Evolutionary conservation across 176 grass and related monocot species (phyloP), one percentile per base, ranked within the genome.

Genomic region (Metroxylon sagu): DNA sequence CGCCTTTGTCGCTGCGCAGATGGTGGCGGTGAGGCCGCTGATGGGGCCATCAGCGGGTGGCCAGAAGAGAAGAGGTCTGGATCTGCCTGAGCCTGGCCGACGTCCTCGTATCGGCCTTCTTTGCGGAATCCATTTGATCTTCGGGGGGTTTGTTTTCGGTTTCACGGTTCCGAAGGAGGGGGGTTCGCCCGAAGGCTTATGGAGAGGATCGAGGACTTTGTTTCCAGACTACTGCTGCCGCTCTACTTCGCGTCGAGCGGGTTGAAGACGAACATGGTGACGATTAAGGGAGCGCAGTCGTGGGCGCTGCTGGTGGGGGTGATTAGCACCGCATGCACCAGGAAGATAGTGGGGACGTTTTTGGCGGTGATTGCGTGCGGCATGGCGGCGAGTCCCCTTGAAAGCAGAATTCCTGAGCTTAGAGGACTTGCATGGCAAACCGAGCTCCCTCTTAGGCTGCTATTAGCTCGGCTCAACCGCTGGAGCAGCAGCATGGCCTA

Each of bases 91-190:
- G 83, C 3, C 74, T 95, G 0, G 82, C 70, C 0, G 90, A 82
- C 0, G 85, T 89, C 0, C 58, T 95, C 0, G 72, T 76, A 0
- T 89, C 85, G 0, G 90, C 79, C 0, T 72, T 95, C 12, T 73
- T 77, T 48, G 86, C 90, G 2, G 90, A 3, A 95, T 89, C 71
- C 90, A 95, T 77, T 61, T 85, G 31, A 95, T 89, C 74, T 95
- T 95, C 54, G 85, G 90, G 2, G 90, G 76, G 1, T 95, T 95
- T 69, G 90, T 95, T 4, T 95, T 95, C 67, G 85, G 90, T 1
- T 64, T 95, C 1, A 80, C 66, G 3, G 83, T 95, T 57, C 85
- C 90, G 28, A 89, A 89, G 66, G 82, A 85, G 3, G 90, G 90
- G 0, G 62, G 25, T 85, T 95, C 74, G 83, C 89, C 0, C 76